Conservation (phyloP, 345 rosid genomes). For the Ceriops decandra region DNA sequence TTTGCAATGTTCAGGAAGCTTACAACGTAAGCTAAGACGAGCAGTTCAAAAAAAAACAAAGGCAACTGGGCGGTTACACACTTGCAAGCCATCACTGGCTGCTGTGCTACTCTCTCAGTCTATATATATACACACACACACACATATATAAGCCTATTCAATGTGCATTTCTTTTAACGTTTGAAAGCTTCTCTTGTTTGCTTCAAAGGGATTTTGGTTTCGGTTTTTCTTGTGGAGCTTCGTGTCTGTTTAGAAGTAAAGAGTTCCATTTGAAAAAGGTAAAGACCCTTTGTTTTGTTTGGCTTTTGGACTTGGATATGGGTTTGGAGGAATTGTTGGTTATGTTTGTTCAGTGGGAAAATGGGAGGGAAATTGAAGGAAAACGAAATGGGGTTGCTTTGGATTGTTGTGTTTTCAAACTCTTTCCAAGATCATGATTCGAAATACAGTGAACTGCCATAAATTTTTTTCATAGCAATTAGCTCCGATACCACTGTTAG, state of each 20-base stretch:
- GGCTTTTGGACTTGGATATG: neutral
- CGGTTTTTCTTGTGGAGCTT: neutral
- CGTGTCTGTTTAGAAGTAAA: neutral
- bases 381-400: neutral
- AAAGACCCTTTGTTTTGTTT: neutral
- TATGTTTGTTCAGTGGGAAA: slow-evolving; percentile 5
- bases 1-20: neutral
- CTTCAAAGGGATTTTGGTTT: neutral
- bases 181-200: neutral
- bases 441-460: neutral
- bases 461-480: too few species aligned
- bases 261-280: slow-evolving; percentile 1
- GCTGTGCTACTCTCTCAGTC: too few species aligned
- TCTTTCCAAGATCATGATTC: too few species aligned
- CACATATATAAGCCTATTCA: too few species aligned
- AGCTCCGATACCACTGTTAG: too few species aligned
- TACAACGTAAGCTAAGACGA: slow-evolving; percentile 11
- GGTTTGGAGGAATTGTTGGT: neutral
- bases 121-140: too few species aligned
- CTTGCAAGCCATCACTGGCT: neutral
- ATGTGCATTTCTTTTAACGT: neutral
- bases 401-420: neutral
- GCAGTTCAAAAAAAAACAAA: neutral
- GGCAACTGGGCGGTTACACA: neutral
- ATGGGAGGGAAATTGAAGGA: neutral